Conservation (phyloP, 345 rosid species). For the Capsella bursapastoris region DNA sequence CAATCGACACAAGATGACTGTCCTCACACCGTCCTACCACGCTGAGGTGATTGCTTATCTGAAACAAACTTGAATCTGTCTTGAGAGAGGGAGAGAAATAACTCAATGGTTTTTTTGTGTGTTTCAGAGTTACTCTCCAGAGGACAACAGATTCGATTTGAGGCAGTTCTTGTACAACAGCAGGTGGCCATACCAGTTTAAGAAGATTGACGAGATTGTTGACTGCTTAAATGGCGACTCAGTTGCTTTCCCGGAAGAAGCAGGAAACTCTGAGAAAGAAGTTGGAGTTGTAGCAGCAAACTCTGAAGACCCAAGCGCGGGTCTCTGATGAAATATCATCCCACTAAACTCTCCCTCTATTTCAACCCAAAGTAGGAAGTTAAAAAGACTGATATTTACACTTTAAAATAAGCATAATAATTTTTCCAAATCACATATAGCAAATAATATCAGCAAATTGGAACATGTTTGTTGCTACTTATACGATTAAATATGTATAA, state of each 20-base stretch:
- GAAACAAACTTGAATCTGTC: neutral
- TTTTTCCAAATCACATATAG: neutral
- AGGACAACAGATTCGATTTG: conserved; percentile 88
- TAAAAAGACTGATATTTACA: neutral
- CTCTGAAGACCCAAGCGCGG: conserved; percentile 68
- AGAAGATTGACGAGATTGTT: conserved; percentile 86
- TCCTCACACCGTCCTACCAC: conserved; percentile 90
- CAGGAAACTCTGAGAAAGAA: conserved; percentile 40
- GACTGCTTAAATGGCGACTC: conserved; percentile 58
- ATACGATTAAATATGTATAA: too few species aligned
- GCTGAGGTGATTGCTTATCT: conserved; percentile 71
- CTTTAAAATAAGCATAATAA: neutral
- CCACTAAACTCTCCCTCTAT: conserved; percentile 1
- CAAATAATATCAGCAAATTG: neutral
- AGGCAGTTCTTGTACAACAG: conserved; percentile 88
- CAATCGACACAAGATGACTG: conserved; percentile 96
- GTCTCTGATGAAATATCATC: conserved; percentile 42
- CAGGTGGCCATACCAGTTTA: conserved; percentile 86
- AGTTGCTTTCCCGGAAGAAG: conserved; percentile 52
- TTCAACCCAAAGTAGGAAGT: conserved; percentile 6
- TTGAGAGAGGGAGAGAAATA: neutral
- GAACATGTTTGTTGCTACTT: too few species aligned
- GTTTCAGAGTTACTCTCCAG: conserved; percentile 90
- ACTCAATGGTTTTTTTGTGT: neutral
- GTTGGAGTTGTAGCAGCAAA: conserved; percentile 72